Base-by-base conservation (phyloP, 2,329 filamentous ascomycete species). In the Penicillium sp. region DNA sequence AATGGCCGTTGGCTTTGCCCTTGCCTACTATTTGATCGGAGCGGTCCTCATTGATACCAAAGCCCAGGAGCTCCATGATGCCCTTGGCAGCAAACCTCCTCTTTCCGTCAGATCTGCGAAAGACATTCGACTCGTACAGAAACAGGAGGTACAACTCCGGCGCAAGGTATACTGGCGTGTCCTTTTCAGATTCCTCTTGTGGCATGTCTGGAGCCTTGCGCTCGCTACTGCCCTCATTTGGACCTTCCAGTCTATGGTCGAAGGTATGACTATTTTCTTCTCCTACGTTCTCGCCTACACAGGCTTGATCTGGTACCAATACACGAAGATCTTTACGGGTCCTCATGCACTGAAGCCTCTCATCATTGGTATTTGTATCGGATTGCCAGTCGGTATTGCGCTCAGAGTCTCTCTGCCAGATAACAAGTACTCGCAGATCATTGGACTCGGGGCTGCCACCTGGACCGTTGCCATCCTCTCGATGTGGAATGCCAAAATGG, bases 21-120 rank as follows among this genome's bases (percentile, higher is more conserved):
- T 81, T 31, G 75, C 75, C 0, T 81, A 80, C 60, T 81, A 80
- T 55, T 66, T 80, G 17, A 71, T 80, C 22, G 77, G 78, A 24
- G 77, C 78, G 12, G 76, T 80, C 2, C 66, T 78, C 21, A 75
- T 81, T 24, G 78, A 81, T 55, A 73, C 74, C 53, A 77, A 78
- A 51, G 75, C 76, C 19, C 73, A 76, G 46, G 72, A 76, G 52
- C 66, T 79, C 1, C 72, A 76, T 52, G 70, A 68, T 12, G 58
- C 70, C 2, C 70, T 74, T 3, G 71, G 75, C 44, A 66, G 70
- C 24, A 64, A 72, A 52, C 62, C 67, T 2, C 68, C 71, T 10
- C 57, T 67, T 6, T 68, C 69, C 2, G 71, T 77, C 34, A 66
- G 63, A 22, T 69, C 67, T 15, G 61, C 68, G 2, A 64, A 71